These are phyloP conservation scores for Tylopilus vinaceipallidus DNA, from an alignment of 768 basidiomycete genomes.

Conservation along the genomic window DNA sequence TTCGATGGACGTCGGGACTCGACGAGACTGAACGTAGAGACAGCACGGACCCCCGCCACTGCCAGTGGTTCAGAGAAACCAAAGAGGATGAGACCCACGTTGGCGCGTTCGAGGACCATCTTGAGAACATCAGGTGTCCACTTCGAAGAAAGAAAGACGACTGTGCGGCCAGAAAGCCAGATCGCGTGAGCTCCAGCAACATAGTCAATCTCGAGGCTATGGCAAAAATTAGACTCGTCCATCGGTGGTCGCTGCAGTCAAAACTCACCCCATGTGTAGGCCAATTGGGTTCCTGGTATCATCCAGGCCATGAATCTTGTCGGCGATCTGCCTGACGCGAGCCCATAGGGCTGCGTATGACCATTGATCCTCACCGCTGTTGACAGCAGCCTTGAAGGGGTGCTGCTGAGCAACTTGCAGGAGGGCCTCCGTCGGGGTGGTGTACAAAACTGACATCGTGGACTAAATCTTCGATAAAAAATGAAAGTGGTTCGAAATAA, in stretches of 20 bases:
- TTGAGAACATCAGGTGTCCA: constrained; percentile 29
- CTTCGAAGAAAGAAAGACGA: constrained; percentile 30
- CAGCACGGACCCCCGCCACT: constrained; percentile 6
- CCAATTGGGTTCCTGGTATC: constrained; percentile 20
- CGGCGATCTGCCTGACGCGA: constrained; percentile 27
- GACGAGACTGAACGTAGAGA: constrained; percentile 21
- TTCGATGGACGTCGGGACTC: constrained; percentile 6
- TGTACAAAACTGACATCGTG: constrained; percentile 14
- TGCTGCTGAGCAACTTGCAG: constrained; percentile 29
- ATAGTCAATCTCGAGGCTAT: constrained; percentile 30
- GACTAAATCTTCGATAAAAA: background rate
- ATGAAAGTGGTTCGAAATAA: constrained; percentile 3
- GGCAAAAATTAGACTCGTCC: background rate
- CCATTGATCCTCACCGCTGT: constrained; percentile 21
- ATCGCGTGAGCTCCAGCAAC: constrained; percentile 31
- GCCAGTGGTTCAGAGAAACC: constrained; percentile 15
- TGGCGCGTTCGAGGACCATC: constrained; percentile 21
- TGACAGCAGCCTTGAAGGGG: constrained; percentile 23
- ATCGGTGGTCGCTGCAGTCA: background rate
- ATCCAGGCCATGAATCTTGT: constrained; percentile 18
- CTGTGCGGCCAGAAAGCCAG: constrained; percentile 28
- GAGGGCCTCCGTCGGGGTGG: constrained; percentile 32
- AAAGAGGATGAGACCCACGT: constrained; percentile 23
- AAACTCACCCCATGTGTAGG: constrained; percentile 26
- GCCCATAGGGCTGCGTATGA: constrained; percentile 33